These are phyloP conservation scores for Lignosus rhinocerotis DNA, from an alignment of 1,284 basidiomycete genomes.

Conservation along the genomic window DNA sequence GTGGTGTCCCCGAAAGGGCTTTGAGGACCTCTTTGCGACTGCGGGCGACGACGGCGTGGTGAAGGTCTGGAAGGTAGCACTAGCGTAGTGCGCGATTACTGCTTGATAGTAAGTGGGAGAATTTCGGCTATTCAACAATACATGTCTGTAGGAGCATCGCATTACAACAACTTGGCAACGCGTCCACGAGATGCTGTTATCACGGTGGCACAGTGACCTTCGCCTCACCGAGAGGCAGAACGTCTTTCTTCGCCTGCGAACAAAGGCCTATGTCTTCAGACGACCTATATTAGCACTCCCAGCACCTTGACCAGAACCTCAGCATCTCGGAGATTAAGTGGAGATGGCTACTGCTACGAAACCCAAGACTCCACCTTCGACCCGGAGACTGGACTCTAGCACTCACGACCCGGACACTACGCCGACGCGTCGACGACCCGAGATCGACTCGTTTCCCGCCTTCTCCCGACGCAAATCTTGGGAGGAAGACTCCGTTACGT, in stretches of 20 bases:
- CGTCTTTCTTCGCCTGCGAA: background rate
- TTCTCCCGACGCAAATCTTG: conserved; percentile 10
- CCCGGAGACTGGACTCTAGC: background rate
- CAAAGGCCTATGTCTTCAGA: background rate
- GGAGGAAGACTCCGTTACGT: conserved; percentile 8
- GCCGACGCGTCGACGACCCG: background rate
- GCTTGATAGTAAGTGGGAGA: background rate
- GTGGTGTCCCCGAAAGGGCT: conserved; percentile 72
- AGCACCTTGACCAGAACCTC: background rate
- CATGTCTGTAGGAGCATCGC: too few relatives aligned
- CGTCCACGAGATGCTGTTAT: too few relatives aligned
- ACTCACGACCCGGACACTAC: conserved; percentile 1
- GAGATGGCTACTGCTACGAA: background rate
- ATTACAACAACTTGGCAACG: too few relatives aligned
- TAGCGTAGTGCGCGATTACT: background rate
- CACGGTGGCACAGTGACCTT: background rate
- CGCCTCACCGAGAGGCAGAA: background rate
- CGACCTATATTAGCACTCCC: background rate
- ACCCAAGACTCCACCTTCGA: background rate
- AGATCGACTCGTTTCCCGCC: background rate
- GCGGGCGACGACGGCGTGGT: conserved; percentile 79
- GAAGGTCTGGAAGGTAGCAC: conserved; percentile 58
- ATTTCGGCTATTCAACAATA: background rate
- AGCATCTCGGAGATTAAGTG: background rate
- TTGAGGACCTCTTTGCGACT: conserved; percentile 68